Evolutionary conservation across 306 rosid species (phyloP), one percentile per base, ranked within the genome.

Genomic region (Canavalia ensiformis): DNA sequence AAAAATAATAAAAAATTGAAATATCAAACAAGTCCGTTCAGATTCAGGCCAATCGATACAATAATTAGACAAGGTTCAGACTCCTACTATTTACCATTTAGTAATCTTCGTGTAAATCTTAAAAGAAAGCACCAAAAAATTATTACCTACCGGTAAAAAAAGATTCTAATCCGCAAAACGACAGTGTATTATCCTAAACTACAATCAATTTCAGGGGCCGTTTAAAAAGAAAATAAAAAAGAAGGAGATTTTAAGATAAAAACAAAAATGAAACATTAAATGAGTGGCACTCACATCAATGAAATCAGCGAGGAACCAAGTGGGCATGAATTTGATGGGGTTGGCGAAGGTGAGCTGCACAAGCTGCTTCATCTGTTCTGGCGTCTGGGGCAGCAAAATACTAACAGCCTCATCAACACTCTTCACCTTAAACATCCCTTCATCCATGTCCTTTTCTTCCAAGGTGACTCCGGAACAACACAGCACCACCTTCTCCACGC

Each of bases 361-460:
- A 63, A 95, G 81, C 54, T 93, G 84, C 87, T 73, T 86, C 83
- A 89, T 68, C 80, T 89, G 86, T 12, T 82, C 87, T 4, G 97
- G 90, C 35, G 87, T 91, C 81, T 78, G 88, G 0, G 99, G 99
- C 18, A 93, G 67, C 90, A 95, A 78, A 72, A 95, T 11, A 5
- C 41, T 13, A 3, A 82, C 86, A 4, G 94, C 97, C 49, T 95
- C 97, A 1, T 91, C 99, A 12, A 91, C 89, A 13, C 73, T 87
- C 82, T 84, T 90, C 72, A 87, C 84, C 81, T 62, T 70, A 56
- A 92, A 91, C 91, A 93, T 68, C 71, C 97, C 99, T 34, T 86
- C 92, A 4, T 85, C 97, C 95, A 91, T 87, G 74, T 95, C 99
- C 72, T 84, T 87, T 12, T 89, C 97, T 69, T 95, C 99, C 74